These are phyloP conservation scores for Hypholoma fasciculare DNA, from an alignment of 768 basidiomycete genomes.

Conservation along the genomic window DNA sequence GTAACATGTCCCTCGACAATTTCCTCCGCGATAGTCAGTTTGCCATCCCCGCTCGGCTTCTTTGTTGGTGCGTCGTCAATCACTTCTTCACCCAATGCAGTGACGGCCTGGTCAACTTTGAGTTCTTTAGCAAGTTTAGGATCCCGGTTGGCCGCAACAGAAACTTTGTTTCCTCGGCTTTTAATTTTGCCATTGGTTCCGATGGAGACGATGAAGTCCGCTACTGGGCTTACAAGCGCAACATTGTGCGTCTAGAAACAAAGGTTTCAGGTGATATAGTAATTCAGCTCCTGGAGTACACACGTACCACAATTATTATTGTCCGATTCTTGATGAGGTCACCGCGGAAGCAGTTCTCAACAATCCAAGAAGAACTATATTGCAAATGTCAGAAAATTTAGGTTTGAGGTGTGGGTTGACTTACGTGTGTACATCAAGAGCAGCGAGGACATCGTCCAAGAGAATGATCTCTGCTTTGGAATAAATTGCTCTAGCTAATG, in stretches of 20 bases:
- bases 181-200: constrained; percentile 48
- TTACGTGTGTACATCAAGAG: constrained; percentile 25
- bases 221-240: constrained; percentile 46
- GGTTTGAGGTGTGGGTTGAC: constrained; percentile 35
- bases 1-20: constrained; percentile 36
- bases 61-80: constrained; percentile 13
- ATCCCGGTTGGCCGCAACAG: constrained; percentile 43
- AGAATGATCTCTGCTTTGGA: constrained; percentile 56
- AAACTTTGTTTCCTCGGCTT: constrained; percentile 43
- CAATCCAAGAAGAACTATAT: constrained; percentile 72
- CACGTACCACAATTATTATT: constrained; percentile 66
- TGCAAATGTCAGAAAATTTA: background rate
- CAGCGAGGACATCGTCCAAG: constrained; percentile 70
- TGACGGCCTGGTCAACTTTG: constrained; percentile 22
- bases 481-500: constrained; percentile 42
- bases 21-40: constrained; percentile 64
- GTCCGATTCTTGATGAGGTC: constrained; percentile 73
- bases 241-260: constrained; percentile 39
- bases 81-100: constrained; percentile 13
- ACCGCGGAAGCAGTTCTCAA: constrained; percentile 71
- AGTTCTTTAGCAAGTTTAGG: constrained; percentile 29
- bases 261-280: background rate
- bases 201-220: constrained; percentile 54
- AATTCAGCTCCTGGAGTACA: constrained; percentile 33
- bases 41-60: constrained; percentile 38